Base-by-base conservation (phyloP, 2,329 filamentous ascomycete genomes). In the Cordyceps cicadae region DNA sequence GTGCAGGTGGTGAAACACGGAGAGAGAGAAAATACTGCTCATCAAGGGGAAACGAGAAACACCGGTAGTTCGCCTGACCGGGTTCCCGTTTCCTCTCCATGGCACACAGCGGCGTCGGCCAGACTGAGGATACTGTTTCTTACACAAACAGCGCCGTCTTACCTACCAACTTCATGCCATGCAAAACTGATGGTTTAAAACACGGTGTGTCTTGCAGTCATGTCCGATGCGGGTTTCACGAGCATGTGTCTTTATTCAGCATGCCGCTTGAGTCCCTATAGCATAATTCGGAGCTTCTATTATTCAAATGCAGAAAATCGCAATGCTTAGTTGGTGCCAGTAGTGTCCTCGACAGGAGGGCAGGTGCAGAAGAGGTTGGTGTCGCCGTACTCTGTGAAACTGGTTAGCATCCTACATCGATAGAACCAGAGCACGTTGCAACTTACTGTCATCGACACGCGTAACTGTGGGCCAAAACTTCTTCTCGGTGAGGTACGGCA, bases 401-500 rank as follows among this genome's bases (percentile, higher is more conserved):
- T 65, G 60, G 54, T 52, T 59, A 54, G 59, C 45, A n/a, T 19
- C 11, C 39, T 26, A 24, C 34, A 19, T 51, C 29, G 26, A 48
- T 3, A 21, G 14, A 34, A 19, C 19, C 51, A 3, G 21, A 19
- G 15, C 19, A 21, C 6, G 32, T 50, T 37, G 14, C 24, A 52
- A 80, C 88, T 81, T 75, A 93, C 90, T 83, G 79, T 97, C 93
- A 72, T 97, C 89, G 21, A 97, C 80, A 72, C 93, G 83, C 7
- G 88, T 90, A 15, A 96, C 91, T 41, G 80, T 87, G 0, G 93
- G 92, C 93, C 93, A 97, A 77, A 97, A 97, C 80, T 97, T 97
- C 87, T 95, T 97, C 83, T 96, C 90, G 73, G 84, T 83, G 64
- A 97, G 76, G 76, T 85, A 96, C 0, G 86, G 79, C 64, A 96